phyloP scores from a whole-genome alignment of 768 basidiomycete species.

The Serendipita indica region DNA sequence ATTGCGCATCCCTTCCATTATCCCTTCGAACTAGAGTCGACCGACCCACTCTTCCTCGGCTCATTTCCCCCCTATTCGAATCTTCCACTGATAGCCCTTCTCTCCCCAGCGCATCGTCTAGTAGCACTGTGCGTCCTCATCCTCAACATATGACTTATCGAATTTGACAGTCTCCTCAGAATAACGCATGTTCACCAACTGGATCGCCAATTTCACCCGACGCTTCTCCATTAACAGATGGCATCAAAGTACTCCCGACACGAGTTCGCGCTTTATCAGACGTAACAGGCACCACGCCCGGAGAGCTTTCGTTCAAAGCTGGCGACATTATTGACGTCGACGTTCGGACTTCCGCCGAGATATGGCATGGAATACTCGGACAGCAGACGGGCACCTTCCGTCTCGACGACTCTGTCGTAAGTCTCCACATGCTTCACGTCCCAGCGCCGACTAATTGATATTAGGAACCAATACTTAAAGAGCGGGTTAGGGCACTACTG shows the following conservation, averaged over 20 bases:
- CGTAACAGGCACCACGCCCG: background rate
- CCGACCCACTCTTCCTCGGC: too few relatives aligned
- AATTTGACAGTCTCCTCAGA: background rate
- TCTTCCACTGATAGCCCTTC: background rate
- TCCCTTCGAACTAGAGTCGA: too few relatives aligned
- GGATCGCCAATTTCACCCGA: background rate
- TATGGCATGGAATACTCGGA: background rate
- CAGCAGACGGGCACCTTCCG: background rate
- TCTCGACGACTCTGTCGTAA: background rate
- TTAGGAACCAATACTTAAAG: constrained; percentile 5
- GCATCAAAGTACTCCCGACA: background rate
- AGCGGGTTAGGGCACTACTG: background rate
- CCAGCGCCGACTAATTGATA: background rate
- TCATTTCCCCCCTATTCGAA: background rate
- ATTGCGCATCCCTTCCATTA: too few relatives aligned
- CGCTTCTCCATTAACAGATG: background rate
- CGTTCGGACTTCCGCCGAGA: background rate
- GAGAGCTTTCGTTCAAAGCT: background rate
- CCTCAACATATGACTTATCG: background rate
- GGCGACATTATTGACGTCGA: constrained; percentile 5
- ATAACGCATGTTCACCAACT: background rate
- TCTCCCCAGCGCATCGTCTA: background rate
- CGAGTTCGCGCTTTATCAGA: background rate
- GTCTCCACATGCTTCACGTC: background rate
- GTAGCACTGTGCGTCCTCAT: background rate